Base-by-base conservation (phyloP, 2,329 filamentous ascomycete species). In the Exophiala bonariae region DNA sequence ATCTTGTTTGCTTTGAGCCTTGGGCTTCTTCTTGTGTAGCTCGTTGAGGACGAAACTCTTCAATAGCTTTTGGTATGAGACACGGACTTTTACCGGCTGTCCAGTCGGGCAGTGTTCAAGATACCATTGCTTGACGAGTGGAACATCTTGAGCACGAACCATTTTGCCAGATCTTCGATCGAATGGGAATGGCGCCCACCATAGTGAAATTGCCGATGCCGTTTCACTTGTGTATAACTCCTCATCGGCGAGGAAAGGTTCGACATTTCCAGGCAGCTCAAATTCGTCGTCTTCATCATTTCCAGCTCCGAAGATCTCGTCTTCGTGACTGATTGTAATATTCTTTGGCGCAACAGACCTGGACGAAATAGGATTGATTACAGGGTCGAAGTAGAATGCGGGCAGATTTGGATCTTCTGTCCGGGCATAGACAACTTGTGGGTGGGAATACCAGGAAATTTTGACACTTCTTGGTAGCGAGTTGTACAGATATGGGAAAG, bases 121-220 rank as follows among this genome's bases (percentile, higher is more conserved):
- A 63, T 99, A 99, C 88, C 90, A 97, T 67, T 97, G 93, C 71
- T 99, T 99, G 42, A 99, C 87, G 7, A 99, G 74, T 3, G 95
- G 90, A 16, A 99, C 93, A 67, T 99, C 95, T 68, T 99, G 91
- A 10, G 93, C 93, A 44, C 95, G 83, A 50, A 97, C 91, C 91
- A 96, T 99, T 57, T 84, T 86, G 28, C 93, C 93, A 31, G 93
- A 97, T 47, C 93, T 82, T 61, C 90, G 85, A 68, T 99, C 85
- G 66, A 99, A 99, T 0, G 95, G 93, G 65, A 88, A 96, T 18
- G 93, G 95, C 20, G 93, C 92, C 95, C 95, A 99, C 92, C 93
- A 99, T 17, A 99, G 74, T 41, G 89, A 83, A 56, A 99, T 96
- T 2, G 93, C 95, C 10, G 89, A 86, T 3, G 91, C 81, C 3